phyloP scores from a whole-genome alignment of 345 rosid genomes.

The Eucalyptus pauciflora region DNA sequence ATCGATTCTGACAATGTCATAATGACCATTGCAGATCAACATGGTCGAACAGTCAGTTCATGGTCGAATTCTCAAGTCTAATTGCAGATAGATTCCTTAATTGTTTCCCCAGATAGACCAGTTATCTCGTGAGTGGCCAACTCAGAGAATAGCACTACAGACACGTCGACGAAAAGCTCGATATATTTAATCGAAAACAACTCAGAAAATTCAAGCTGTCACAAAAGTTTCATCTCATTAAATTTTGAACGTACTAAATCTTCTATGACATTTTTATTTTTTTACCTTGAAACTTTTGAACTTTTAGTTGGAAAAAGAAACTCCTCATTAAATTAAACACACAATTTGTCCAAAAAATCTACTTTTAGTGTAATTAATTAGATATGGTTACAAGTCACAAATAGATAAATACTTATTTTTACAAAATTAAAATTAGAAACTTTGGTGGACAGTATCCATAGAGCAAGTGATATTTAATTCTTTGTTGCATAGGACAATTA shows the following conservation, averaged over 20 bases:
- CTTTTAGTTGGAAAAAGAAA: background rate
- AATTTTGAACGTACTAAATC: background rate
- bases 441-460: background rate
- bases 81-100: too few species aligned
- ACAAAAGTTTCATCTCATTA: background rate
- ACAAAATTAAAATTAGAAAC: accelerated
- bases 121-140: too few species aligned
- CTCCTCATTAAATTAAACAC: background rate
- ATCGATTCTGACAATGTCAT: too few species aligned
- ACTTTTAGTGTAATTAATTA: background rate
- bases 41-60: too few species aligned
- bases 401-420: background rate
- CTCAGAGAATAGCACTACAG: too few species aligned
- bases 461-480: background rate
- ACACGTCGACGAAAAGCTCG: too few species aligned
- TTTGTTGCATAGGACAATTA: background rate
- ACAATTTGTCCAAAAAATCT: background rate
- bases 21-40: too few species aligned
- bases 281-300: background rate
- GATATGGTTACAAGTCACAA: accelerated
- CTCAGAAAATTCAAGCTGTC: too few species aligned
- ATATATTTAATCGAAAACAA: too few species aligned
- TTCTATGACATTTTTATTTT: background rate
- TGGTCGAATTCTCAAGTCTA: too few species aligned
- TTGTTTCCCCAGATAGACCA: too few species aligned